Evolutionary conservation across 495 filamentous ascomycete species (phyloP), one percentile per base, ranked within the genome.

Genomic region (Xylaria sp.): DNA sequence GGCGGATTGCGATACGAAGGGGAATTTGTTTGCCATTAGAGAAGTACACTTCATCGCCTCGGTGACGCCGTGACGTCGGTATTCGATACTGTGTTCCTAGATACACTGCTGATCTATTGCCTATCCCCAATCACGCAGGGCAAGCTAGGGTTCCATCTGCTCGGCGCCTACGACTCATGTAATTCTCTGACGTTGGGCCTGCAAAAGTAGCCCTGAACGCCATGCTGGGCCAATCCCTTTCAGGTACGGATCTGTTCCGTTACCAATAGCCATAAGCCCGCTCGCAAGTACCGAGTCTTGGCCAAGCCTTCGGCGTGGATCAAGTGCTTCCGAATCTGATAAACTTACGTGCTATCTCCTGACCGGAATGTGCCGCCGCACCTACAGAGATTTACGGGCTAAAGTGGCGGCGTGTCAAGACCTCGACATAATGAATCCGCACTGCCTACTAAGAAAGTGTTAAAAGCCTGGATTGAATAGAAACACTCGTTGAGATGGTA

Each of bases 251-350:
- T 33, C 0, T 33, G n/a, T 41, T 68, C 65, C 64, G 64, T 67
- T 40, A 62, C 41, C 26, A 61, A 33, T 59, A 44, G 31, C n/a
- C n/a, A n/a, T n/a, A n/a, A 52, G 43, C 67, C 11, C 67, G 29
- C 37, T 52, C 67, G 26, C 55, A 69, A 59, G 67, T 69, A 58
- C 67, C 67, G 67, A 46, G 52, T n/a, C 9, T 44, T 53, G 64
- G 64, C 46, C 48, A 58, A 61, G 55, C 43, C 44, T 33, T 29
- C 67, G 57, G 58, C 52, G 11, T 62, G 55, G 66, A 68, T 68
- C 66, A 68, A 68, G 37, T 44, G 50, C 57, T 50, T 69, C 58
- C 58, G 67, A 35, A 53, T 31, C 58, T 61, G 24, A 62, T 6
- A 5, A 61, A 69, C 41, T 11, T 59, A 50, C 31, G 55, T 46